These are phyloP conservation scores for Sclerotinia sclerotiorum DNA, from an alignment of 2,329 filamentous ascomycete species.

Conservation along the genomic window DNA sequence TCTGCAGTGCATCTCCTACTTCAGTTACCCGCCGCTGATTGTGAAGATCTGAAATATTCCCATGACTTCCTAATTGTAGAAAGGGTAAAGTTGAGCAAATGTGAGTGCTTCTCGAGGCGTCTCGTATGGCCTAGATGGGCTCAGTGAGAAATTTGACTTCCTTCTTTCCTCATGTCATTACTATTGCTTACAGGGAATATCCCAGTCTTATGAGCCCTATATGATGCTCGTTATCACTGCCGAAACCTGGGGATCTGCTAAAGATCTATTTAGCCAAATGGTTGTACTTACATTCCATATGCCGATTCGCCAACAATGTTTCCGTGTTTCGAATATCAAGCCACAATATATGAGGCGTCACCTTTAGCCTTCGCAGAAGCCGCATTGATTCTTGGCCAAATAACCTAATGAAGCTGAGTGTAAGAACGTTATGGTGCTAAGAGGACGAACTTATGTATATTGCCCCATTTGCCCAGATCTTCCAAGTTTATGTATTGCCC, in stretches of 20 bases:
- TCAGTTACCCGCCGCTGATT: neutral
- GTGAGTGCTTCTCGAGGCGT: neutral
- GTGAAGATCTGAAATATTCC: neutral
- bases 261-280: neutral
- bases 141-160: neutral
- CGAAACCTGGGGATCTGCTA: constrained; percentile 6
- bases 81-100: neutral
- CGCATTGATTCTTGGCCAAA: neutral
- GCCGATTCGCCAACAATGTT: neutral
- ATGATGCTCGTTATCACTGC: constrained; percentile 2
- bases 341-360: neutral
- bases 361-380: neutral
- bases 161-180: neutral
- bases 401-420: neutral
- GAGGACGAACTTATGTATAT: neutral
- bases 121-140: constrained; percentile 9
- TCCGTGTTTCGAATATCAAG: neutral
- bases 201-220: neutral
- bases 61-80: neutral
- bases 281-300: neutral
- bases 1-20: neutral
- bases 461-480: neutral
- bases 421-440: neutral
- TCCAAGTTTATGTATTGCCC: neutral
- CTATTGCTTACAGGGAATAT: neutral